Conservation (phyloP, 2,329 filamentous ascomycete species). For the Neofusicoccum sp. region DNA sequence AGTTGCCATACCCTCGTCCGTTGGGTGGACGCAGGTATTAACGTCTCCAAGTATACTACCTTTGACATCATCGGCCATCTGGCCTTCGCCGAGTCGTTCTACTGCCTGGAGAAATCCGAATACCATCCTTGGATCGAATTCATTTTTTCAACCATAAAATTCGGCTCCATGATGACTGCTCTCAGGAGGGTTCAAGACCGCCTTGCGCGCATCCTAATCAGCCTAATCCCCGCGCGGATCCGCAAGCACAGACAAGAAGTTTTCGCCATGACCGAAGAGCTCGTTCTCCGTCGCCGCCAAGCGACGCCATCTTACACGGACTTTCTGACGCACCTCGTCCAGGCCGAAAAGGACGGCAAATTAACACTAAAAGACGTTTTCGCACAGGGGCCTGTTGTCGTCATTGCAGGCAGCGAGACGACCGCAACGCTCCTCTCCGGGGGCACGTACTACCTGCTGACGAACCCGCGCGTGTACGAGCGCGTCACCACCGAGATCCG, state of each 20-base stretch:
- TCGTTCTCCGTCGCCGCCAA: conserved; percentile 5
- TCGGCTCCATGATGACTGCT: not conserved
- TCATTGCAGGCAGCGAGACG: conserved; percentile 47
- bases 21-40: not conserved
- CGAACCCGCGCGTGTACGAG: conserved; percentile 30
- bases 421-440: conserved; percentile 43
- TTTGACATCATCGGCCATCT: conserved; percentile 31
- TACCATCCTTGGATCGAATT: conserved; percentile 32
- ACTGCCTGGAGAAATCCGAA: conserved; percentile 23
- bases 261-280: conserved; percentile 6
- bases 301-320: not conserved
- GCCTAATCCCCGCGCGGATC: not conserved
- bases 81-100: conserved; percentile 30
- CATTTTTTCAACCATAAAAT: conserved; percentile 5
- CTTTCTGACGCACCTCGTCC: conserved; percentile 3
- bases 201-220: not conserved
- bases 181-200: not conserved
- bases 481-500: conserved; percentile 31
- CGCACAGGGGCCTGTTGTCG: not conserved
- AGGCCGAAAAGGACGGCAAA: not conserved
- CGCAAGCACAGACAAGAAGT: not conserved
- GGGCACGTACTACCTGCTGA: conserved; percentile 36
- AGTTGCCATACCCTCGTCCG: not conserved
- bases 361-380: not conserved
- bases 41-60: conserved; percentile 22